These are phyloP conservation scores for Celoporthe dispersa DNA, from an alignment of 2,329 filamentous ascomycete genomes.

Conservation along the genomic window DNA sequence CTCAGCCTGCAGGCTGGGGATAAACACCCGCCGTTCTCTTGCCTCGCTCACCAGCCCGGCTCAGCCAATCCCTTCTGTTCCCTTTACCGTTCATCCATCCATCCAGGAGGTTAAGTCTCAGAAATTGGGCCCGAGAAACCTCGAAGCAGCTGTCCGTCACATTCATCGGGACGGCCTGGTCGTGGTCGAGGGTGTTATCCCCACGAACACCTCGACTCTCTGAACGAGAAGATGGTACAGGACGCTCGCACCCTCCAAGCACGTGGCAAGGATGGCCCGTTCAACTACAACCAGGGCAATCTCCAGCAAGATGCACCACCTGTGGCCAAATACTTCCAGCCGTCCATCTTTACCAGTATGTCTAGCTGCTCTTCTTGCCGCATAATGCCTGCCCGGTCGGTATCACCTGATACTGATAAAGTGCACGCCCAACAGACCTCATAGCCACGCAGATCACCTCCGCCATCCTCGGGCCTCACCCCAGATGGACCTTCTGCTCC, in stretches of 20 bases:
- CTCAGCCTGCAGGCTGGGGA: neutral
- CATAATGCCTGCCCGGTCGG: no score
- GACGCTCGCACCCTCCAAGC: slow-evolving; percentile 58
- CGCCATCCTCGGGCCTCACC: slow-evolving; percentile 56
- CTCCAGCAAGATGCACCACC: slow-evolving; percentile 65
- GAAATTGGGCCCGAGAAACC: slow-evolving; percentile 50
- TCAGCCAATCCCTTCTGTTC: slow-evolving; percentile 11
- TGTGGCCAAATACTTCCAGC: slow-evolving; percentile 51
- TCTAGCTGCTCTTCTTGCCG: slow-evolving; percentile 24
- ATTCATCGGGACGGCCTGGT: slow-evolving; percentile 60
- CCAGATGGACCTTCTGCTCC: slow-evolving; percentile 62
- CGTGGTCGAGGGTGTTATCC: slow-evolving; percentile 57
- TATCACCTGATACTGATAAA: neutral
- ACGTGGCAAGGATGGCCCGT: slow-evolving; percentile 58
- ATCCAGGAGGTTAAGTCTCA: slow-evolving; percentile 44
- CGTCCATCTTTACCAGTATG: slow-evolving; percentile 58
- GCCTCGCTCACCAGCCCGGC: neutral
- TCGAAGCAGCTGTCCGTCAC: slow-evolving; percentile 58
- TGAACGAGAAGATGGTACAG: slow-evolving; percentile 63
- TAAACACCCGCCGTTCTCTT: neutral
- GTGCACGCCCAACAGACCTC: slow-evolving; percentile 45
- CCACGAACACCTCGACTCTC: slow-evolving; percentile 53
- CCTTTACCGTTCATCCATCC: slow-evolving; percentile 42
- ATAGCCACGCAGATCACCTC: slow-evolving; percentile 61
- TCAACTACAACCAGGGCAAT: slow-evolving; percentile 67